Evolutionary conservation across 805 yeast genomes (phyloP), one percentile per base, ranked within the genome.

Genomic region (Kuraishia borneana): DNA sequence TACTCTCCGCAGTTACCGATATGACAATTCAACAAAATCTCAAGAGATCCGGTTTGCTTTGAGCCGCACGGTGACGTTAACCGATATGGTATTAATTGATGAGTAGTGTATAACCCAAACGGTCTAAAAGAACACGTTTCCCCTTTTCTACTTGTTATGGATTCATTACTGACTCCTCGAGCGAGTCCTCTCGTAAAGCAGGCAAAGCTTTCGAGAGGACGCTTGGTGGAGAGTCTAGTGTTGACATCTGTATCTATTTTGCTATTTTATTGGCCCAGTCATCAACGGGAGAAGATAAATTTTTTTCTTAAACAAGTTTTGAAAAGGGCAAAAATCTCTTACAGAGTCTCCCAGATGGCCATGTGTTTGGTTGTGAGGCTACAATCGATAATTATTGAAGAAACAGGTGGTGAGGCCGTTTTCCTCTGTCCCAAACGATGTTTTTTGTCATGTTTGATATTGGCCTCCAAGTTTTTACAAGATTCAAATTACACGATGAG

Each of bases 1-100:
- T 92, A 13, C 65, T 92, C 37, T 73, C 83, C 3, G 96, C 97
- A 0, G 95, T 87, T 6, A 85, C 96, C 1, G 97, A 92, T 58
- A 68, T 85, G 73, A 73, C 92, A 31, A 72, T 89, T 21, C 89
- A 83, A 51, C 82, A 82, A 47, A 88, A 83, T 50, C 57, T 89
- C 53, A 74, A 77, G 54, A 73, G 70, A 48, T 77, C 85, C 50
- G 95, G 95, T 4, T 60, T 85, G 31, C 66, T 82, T 44, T 82
- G 45, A 26, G 10, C 12, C 13, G 10, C 23, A 7, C 7, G 23
- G 9, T 10, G 7, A 21, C 23, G 23, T 21, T 7, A 7, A 21
- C 9, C 23, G 9, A 17, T 8, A 41, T 20, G 12, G 18, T 18
- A 18, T 22, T n/a, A 13, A 27, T 23, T 33, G 17, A 18, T 3